Percentiles rank a stretch among this genome's conserved stretches.
These are phyloP conservation scores for Debaryomycetaceae sp. DNA, from an alignment of 1,139 yeast genomes.

Conservation along the genomic window DNA sequence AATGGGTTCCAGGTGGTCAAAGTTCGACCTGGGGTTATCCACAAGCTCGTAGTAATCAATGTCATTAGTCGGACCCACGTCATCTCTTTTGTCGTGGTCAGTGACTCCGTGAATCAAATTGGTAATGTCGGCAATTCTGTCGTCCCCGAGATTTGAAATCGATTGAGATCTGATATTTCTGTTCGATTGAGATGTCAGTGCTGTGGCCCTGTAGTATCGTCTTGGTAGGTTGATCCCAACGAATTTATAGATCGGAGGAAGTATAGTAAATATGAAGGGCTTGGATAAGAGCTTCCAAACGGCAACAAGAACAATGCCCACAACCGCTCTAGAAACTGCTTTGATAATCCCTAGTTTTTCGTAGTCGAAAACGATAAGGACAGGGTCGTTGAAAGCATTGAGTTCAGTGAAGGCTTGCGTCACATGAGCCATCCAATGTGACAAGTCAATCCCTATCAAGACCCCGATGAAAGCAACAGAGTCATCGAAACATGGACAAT, in stretches of 20 bases:
- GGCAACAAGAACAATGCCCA: slow-evolving; percentile 62
- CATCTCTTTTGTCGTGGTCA: slow-evolving; percentile 23
- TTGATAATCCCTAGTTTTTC: slow-evolving; percentile 39
- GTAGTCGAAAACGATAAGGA: slow-evolving; percentile 38
- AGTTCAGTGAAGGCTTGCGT: slow-evolving; percentile 20
- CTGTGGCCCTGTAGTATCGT: slow-evolving; percentile 36
- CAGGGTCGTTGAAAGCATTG: slow-evolving; percentile 22
- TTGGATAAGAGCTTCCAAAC: slow-evolving; percentile 70
- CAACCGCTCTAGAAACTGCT: slow-evolving; percentile 40
- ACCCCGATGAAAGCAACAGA: slow-evolving; percentile 94
- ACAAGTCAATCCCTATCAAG: slow-evolving; percentile 65
- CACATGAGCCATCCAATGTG: slow-evolving; percentile 42
- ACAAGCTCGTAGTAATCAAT: slow-evolving; percentile 44
- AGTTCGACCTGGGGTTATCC: slow-evolving; percentile 21
- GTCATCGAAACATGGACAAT: slow-evolving; percentile 96
- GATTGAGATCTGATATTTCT: slow-evolving; percentile 39
- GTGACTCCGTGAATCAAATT: slow-evolving; percentile 29
- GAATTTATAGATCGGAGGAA: slow-evolving; percentile 46
- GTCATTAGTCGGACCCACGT: slow-evolving; percentile 38
- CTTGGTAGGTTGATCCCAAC: slow-evolving; percentile 44
- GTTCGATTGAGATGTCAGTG: slow-evolving; percentile 32
- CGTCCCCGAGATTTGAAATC: slow-evolving; percentile 36
- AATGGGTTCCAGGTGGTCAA: slow-evolving; percentile 7
- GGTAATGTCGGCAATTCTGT: slow-evolving; percentile 33
- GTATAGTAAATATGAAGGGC: slow-evolving; percentile 50